Base-by-base conservation (phyloP, 148 eudicot species). In the Fagopyrum homotropicum region DNA sequence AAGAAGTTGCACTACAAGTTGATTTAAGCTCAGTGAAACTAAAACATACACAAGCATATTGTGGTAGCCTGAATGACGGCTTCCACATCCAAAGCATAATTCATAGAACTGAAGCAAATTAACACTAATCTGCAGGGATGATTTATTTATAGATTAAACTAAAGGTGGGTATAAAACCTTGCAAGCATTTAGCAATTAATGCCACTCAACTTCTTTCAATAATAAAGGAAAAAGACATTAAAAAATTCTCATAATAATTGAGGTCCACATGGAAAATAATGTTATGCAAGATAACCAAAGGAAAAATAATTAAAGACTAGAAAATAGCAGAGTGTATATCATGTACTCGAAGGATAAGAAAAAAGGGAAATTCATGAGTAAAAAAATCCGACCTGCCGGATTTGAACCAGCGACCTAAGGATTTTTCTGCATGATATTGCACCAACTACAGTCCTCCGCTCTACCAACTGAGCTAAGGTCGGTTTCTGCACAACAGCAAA, bases 341-440 rank as follows among this genome's bases (percentile, higher is more conserved):
- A 49, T 49, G 12, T 49, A 9, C 1, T 49, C 52, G 7, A 3
- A 49, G 9, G 52, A 49, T 7, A 7, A 49, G 7, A 10, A 19
- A 57, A n/a, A 57, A 57, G 29, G 63, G 26, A 19, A 57, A 57
- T 57, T 17, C 30, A 57, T 14, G 4, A 57, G 63, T 30, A 66
- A 66, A 14, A 64, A 17, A 15, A 26, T 87, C 93, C 89, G 93
- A 83, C 93, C 90, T 87, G 85, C 89, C 90, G 89, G 90, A 89
- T 85, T 89, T 86, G 88, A 87, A 87, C 93, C 90, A 89, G 90
- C 85, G 90, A 89, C 93, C 90, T 89, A 89, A 87, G 93, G 93
- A 89, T 89, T 45, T 15, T 46, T 66, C 70, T 66, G 47, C 70
- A 66, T 16, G 71, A 40, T 35, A 0, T 35, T 40, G 6, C 15